phyloP scores from a whole-genome alignment of 2,329 filamentous ascomycete genomes.

The Cadophora luteo-olivacea region DNA sequence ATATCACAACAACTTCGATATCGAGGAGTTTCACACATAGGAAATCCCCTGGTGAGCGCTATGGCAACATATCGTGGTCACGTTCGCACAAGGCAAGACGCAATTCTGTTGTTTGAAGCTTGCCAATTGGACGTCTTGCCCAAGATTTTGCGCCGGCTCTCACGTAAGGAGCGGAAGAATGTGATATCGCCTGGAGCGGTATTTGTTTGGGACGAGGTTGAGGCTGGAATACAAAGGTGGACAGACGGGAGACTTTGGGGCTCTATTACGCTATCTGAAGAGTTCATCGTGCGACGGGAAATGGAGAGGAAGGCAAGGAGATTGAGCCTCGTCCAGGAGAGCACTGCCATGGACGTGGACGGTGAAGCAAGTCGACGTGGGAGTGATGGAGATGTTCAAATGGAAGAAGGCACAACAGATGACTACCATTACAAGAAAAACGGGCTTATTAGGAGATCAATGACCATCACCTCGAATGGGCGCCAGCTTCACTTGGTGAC shows the following conservation, averaged over 20 bases:
- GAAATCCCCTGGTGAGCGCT: neutral
- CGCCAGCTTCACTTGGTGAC: neutral
- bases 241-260: conserved; percentile 3
- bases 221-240: neutral
- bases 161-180: neutral
- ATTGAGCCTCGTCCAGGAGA: neutral
- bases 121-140: neutral
- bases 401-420: neutral
- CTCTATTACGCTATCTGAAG: neutral
- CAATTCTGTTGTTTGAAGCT: neutral
- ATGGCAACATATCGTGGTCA: neutral
- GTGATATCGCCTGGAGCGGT: conserved; percentile 3
- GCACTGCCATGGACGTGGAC: neutral
- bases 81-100: neutral
- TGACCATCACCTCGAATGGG: neutral
- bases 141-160: neutral
- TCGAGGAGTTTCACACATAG: neutral
- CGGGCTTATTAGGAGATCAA: neutral
- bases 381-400: neutral
- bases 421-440: neutral
- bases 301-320: conserved; percentile 4
- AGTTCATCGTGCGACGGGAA: neutral
- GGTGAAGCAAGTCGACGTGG: neutral
- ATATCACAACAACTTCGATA: neutral
- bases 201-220: conserved; percentile 3